phyloP scores from a whole-genome alignment of 768 basidiomycete genomes.

The Polyporus arcularius region DNA sequence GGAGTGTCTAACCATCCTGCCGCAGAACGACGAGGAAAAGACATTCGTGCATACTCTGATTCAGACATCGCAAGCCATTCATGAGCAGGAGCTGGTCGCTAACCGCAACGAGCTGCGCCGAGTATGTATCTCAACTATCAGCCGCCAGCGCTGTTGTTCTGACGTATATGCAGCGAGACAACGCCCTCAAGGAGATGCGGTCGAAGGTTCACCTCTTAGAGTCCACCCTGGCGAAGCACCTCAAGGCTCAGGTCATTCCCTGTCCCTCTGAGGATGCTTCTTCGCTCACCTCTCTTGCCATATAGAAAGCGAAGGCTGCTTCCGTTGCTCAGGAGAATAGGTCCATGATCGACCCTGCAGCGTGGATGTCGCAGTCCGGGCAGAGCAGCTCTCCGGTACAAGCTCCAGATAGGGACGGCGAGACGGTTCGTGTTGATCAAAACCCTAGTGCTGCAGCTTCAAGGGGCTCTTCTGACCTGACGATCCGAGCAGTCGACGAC shows the following conservation, averaged over 20 bases:
- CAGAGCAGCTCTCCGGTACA: conserved; percentile 27
- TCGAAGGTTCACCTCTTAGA: conserved; percentile 32
- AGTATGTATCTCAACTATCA: conserved; percentile 19
- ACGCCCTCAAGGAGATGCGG: conserved; percentile 31
- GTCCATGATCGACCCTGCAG: conserved; percentile 34
- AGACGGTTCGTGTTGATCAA: background rate
- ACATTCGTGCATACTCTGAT: conserved; percentile 31
- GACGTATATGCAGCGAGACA: conserved; percentile 30
- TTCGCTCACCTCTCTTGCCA: background rate
- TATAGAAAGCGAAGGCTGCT: conserved; percentile 19
- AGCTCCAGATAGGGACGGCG: conserved; percentile 25
- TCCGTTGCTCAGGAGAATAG: conserved; percentile 15
- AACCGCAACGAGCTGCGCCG: conserved; percentile 38
- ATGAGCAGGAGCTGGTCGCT: conserved; percentile 35
- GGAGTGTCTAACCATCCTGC: background rate
- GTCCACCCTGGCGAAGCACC: conserved; percentile 30
- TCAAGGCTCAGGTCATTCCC: conserved; percentile 26
- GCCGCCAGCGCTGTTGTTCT: background rate
- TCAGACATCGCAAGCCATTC: conserved; percentile 32
- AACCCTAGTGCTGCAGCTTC: background rate
- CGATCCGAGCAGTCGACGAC: conserved; percentile 21
- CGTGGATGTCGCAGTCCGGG: conserved; percentile 28
- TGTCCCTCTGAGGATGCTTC: background rate
- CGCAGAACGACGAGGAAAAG: conserved; percentile 34
- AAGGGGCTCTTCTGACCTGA: background rate